Evolutionary conservation across 129 eudicot genomes (phyloP).

Genomic region (Erigeron canadensis): DNA sequence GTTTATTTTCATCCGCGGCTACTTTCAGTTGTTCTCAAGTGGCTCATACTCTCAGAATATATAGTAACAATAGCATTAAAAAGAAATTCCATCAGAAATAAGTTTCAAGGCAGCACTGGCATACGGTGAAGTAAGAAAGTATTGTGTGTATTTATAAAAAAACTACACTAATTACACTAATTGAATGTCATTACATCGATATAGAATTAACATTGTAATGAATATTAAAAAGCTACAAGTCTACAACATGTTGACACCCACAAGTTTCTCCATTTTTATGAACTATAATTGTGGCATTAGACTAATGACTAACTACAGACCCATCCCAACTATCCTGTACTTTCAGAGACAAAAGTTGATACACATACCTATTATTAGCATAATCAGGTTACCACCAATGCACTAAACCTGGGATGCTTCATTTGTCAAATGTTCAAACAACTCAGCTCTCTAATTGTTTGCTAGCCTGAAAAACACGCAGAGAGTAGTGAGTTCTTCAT

Average conservation of each 20-base stretch:
- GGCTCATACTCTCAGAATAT: background rate
- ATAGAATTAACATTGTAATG: background rate
- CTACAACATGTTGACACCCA: background rate
- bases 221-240: background rate
- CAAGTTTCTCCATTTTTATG: conserved; percentile 3
- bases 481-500: background rate
- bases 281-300: background rate
- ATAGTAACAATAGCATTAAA: background rate
- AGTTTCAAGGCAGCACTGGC: background rate
- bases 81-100: background rate
- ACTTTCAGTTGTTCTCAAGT: background rate
- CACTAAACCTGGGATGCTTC: conserved; percentile 12
- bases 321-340: conserved; percentile 7
- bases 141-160: background rate
- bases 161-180: background rate
- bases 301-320: background rate
- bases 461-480: conserved; percentile 6
- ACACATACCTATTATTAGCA: conserved; percentile 14
- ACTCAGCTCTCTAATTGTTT: conserved; percentile 4
- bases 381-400: conserved; percentile 4
- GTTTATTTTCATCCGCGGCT: background rate
- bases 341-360: background rate
- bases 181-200: conserved; percentile 9
- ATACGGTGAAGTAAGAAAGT: background rate
- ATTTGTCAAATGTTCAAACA: conserved; percentile 7